phyloP scores from a whole-genome alignment of 1,284 basidiomycete species.

The Ceratobasidium sp. region DNA sequence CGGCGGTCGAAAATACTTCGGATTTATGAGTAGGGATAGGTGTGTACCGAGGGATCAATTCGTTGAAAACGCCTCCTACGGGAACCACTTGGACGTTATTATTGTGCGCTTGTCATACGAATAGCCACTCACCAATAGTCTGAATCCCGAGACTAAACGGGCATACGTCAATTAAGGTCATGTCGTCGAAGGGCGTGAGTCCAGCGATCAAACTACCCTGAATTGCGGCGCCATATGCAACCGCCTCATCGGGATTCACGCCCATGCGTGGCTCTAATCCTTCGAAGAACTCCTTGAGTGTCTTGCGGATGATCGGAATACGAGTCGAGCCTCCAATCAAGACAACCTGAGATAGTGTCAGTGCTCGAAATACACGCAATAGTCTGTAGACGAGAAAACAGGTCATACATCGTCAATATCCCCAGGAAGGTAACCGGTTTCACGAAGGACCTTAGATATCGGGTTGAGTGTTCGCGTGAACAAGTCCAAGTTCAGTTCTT shows the following conservation, averaged over 20 bases:
- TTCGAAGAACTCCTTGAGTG: slow-evolving; percentile 69
- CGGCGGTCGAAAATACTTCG: slow-evolving; percentile 95
- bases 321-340: slow-evolving; percentile 73
- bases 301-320: slow-evolving; percentile 72
- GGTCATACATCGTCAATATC: too few species aligned
- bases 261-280: slow-evolving; percentile 64
- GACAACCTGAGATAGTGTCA: slow-evolving; percentile 62
- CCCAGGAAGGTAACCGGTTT: too few species aligned
- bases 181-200: slow-evolving; percentile 59
- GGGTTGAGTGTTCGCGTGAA: too few species aligned
- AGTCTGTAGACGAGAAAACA: background rate
- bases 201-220: slow-evolving; percentile 80
- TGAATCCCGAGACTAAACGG: slow-evolving; percentile 69
- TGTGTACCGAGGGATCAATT: slow-evolving; percentile 98
- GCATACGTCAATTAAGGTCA: slow-evolving; percentile 64
- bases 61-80: slow-evolving; percentile 95
- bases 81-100: too few species aligned
- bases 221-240: slow-evolving; percentile 98
- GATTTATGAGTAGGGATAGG: slow-evolving; percentile 99
- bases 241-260: slow-evolving; percentile 99
- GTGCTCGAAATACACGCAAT: background rate
- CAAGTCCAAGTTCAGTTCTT: too few species aligned
- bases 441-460: slow-evolving; percentile 54
- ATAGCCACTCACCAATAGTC: slow-evolving; percentile 60
- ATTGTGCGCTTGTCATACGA: too few species aligned